phyloP scores from a whole-genome alignment of 2,329 filamentous ascomycete species.

The Ceratocystis lukuohia region DNA sequence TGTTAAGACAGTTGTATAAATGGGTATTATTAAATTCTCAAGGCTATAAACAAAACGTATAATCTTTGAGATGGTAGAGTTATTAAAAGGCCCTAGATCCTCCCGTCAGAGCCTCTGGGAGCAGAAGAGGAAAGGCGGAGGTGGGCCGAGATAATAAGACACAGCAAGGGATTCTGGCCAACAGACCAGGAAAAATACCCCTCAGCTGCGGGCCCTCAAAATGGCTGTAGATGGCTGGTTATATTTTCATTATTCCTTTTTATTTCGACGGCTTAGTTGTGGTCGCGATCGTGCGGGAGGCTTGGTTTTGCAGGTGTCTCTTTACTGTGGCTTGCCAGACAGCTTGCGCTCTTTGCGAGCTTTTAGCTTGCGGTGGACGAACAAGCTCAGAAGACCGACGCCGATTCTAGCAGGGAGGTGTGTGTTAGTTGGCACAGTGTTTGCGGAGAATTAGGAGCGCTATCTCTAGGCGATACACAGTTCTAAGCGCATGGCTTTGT shows the following conservation, averaged over 20 bases:
- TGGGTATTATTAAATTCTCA: conserved; percentile 3
- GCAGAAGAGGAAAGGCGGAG: neutral
- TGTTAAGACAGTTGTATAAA: neutral
- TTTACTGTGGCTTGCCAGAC: conserved; percentile 15
- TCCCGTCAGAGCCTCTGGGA: neutral
- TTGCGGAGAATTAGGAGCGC: neutral
- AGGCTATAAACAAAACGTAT: neutral
- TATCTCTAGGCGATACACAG: no score
- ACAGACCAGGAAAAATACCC: neutral
- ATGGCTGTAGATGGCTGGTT: neutral
- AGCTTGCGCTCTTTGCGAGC: conserved; percentile 28
- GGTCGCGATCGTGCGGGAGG: neutral
- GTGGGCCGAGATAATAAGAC: neutral
- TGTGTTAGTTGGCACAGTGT: conserved; percentile 20
- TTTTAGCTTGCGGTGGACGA: conserved; percentile 26
- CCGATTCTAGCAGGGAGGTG: conserved; percentile 24
- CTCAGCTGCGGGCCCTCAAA: neutral
- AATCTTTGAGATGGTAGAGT: neutral
- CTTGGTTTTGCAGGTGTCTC: no score
- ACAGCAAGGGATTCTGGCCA: neutral
- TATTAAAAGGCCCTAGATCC: neutral
- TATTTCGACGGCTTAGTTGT: neutral
- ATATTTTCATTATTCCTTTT: neutral
- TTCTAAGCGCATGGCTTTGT: neutral
- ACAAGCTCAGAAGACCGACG: conserved; percentile 25